A percentile compares a stretch with the other conserved stretches of the same genome.
phyloP scores from a whole-genome alignment of 345 rosid species.

The Rhodomyrtus tomentosa region DNA sequence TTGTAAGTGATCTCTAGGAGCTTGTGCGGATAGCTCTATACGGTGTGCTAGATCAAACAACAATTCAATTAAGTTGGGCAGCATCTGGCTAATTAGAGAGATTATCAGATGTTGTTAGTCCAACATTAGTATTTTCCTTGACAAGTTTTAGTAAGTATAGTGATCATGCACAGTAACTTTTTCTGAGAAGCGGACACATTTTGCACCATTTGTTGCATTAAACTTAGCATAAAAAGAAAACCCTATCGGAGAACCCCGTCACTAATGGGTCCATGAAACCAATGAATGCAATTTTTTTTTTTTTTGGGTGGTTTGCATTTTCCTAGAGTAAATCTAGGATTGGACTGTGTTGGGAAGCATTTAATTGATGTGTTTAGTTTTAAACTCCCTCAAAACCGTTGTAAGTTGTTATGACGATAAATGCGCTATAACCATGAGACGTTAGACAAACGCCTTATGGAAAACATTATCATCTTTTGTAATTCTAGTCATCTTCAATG shows the following conservation, averaged over 20 bases:
- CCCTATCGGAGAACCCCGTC: not conserved
- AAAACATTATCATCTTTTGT: too few species aligned
- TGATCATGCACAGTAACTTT: not conserved
- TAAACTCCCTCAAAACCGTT: not conserved
- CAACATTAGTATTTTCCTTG: not conserved
- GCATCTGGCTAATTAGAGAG: not conserved
- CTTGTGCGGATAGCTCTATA: not conserved
- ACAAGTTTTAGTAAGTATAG: not conserved
- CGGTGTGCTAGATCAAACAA: not conserved
- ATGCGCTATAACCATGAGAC: not conserved
- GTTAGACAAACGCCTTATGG: not conserved
- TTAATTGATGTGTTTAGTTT: not conserved
- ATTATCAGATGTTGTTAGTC: not conserved
- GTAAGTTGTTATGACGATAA: not conserved
- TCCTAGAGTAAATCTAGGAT: not conserved
- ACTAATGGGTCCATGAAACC: not conserved
- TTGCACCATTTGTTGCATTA: not conserved
- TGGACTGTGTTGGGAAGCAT: not conserved
- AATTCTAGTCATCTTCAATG: too few species aligned
- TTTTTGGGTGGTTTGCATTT: not conserved
- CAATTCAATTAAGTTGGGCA: not conserved
- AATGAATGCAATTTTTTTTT: not conserved
- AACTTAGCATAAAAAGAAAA: not conserved
- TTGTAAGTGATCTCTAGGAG: not conserved
- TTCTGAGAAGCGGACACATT: not conserved